A percentile compares a stretch with the other conserved stretches of the same genome.
phyloP scores from a whole-genome alignment of 2,329 filamentous ascomycete genomes.

The Penicillium corylophilum region DNA sequence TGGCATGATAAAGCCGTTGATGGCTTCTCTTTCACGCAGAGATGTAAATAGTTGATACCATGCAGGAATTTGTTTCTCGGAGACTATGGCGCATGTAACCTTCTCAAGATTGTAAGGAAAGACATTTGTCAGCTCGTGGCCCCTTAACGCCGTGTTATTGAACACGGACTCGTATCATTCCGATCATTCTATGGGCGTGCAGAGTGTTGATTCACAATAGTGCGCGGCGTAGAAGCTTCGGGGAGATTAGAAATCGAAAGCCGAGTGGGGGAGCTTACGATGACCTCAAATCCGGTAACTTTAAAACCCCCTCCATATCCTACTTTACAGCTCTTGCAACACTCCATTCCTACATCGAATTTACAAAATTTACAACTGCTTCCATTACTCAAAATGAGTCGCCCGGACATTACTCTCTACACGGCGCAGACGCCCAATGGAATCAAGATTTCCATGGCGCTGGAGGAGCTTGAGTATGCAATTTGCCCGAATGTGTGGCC shows the following conservation, averaged over 20 bases:
- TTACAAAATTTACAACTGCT: neutral
- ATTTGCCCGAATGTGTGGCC: neutral
- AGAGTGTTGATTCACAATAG: neutral
- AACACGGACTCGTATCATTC: neutral
- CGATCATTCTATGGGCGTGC: neutral
- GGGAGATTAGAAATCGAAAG: constrained; percentile 15
- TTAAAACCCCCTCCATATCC: neutral
- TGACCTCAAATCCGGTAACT: constrained; percentile 1
- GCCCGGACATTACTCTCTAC: constrained; percentile 73
- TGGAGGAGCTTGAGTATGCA: constrained; percentile 73
- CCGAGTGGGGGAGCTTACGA: constrained; percentile 6
- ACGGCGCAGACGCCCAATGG: constrained; percentile 84
- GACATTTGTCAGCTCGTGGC: neutral
- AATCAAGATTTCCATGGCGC: constrained; percentile 81
- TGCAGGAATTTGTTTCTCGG: neutral
- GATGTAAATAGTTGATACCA: no score
- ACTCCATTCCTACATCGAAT: neutral
- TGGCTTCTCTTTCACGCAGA: neutral
- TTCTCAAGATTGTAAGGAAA: neutral
- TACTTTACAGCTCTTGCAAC: neutral
- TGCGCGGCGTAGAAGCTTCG: neutral
- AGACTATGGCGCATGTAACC: neutral
- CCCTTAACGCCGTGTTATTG: neutral
- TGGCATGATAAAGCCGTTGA: constrained; percentile 11
- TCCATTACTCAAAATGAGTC: constrained; percentile 22